These are phyloP conservation scores for Wallacemonas sp. DNA, from an alignment of 208 protist species.

Conservation along the genomic window DNA sequence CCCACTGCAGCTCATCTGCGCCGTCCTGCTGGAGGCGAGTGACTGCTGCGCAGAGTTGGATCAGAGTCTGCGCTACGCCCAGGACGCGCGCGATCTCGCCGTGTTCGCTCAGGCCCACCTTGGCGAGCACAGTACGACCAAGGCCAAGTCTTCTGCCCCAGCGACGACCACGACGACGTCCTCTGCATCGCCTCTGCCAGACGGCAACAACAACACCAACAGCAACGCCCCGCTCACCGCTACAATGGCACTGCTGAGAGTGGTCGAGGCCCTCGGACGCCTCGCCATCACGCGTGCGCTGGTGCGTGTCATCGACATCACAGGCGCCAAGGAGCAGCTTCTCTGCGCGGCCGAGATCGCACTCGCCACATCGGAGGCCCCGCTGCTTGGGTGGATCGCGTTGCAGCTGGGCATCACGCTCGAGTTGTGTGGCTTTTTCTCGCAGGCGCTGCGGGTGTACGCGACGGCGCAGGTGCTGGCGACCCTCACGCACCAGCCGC, in stretches of 20 bases:
- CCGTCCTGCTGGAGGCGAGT: conserved; percentile 48
- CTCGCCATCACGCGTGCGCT: conserved; percentile 52
- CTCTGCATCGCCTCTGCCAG: too few species aligned
- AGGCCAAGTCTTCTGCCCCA: too few species aligned
- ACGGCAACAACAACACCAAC: too few species aligned
- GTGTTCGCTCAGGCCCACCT: conserved; percentile 19
- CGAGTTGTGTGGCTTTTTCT: conserved; percentile 47
- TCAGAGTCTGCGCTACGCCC: conserved; percentile 37
- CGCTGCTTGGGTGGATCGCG: conserved; percentile 50
- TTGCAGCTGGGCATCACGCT: conserved; percentile 61
- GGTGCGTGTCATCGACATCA: conserved; percentile 52
- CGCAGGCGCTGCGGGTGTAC: conserved; percentile 48
- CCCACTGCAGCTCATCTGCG: conserved; percentile 38
- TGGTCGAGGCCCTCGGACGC: conserved; percentile 45
- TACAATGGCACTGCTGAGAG: neutral
- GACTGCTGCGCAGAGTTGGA: conserved; percentile 50
- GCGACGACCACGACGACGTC: too few species aligned
- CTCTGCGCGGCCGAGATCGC: conserved; percentile 39
- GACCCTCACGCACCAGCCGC: conserved; percentile 28
- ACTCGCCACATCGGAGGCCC: conserved; percentile 25
- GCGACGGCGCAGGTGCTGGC: conserved; percentile 32
- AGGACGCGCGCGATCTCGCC: conserved; percentile 42
- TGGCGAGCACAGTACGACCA: neutral
- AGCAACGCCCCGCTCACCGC: too few species aligned
- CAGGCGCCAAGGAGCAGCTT: conserved; percentile 37